Evolutionary conservation across 192 early-diverging fungal genomes (phyloP).

Genomic region (Coemansia sp.): DNA sequence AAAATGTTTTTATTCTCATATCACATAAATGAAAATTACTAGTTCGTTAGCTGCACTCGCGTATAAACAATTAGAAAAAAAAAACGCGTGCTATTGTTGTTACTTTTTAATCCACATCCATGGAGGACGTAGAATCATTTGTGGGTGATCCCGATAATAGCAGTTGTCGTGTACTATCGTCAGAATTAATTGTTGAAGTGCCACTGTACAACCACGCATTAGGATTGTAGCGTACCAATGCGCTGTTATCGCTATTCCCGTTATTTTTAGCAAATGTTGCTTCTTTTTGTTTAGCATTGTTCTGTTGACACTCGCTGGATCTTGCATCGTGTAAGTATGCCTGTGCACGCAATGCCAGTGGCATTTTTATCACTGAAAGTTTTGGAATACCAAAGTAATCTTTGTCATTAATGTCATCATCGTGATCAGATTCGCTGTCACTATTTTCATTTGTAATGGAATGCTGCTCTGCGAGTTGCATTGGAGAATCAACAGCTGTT

Average conservation of each 20-base stretch:
- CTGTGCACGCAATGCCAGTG: slow-evolving; percentile 12
- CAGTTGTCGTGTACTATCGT: neutral
- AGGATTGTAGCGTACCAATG: slow-evolving; percentile 26
- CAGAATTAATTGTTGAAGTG: neutral
- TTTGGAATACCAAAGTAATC: neutral
- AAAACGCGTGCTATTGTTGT: neutral
- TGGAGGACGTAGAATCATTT: slow-evolving; percentile 1
- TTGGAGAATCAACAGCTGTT: neutral
- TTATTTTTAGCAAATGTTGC: neutral
- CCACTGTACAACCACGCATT: neutral
- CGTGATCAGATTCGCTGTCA: neutral
- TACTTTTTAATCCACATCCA: slow-evolving; percentile 28
- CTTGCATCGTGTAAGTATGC: slow-evolving; percentile 4
- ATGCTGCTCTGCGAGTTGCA: neutral
- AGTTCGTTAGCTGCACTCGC: neutral
- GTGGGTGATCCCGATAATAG: neutral
- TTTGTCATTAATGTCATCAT: neutral
- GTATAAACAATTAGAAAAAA: neutral
- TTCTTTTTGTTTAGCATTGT: neutral
- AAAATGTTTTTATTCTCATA: neutral
- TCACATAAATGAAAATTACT: neutral
- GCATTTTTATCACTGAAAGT: slow-evolving; percentile 14
- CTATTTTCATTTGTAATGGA: neutral
- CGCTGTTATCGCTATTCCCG: neutral
- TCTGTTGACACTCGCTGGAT: neutral